Evolutionary conservation across 208 protist species (phyloP), one percentile per base, ranked within the genome.

Genomic region (Novymonas esmeraldas): DNA sequence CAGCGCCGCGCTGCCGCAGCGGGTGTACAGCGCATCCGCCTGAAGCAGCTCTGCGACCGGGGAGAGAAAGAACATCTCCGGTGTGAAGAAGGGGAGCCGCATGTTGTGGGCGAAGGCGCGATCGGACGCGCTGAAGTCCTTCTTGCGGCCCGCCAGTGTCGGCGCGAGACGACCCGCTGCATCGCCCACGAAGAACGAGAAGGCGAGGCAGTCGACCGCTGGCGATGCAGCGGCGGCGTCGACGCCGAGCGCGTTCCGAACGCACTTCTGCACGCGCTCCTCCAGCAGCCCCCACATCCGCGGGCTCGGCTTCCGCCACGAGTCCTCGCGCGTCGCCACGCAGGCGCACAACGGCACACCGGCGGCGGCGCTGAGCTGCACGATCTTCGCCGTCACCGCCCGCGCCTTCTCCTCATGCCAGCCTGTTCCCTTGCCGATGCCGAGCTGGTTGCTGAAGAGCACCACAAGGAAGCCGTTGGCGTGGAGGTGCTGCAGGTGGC

Each of bases 401-500:
- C 79, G 73, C 10, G 86, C 85, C 50, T 90, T 91, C 38, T 73
- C 74, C 7, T 57, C 61, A 56, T 90, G 85, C 82, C 81, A 88
- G 42, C 6, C 45, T 3, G 54, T 48, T 14, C 57, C 57, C 50
- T 82, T 85, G 24, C 72, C 84, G 20, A 98, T 94, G 29, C 91
- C 93, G 50, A 75, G 69, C 79, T 99, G 96, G 57, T 98, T 99
- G 31, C 91, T 97, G 64, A 98, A 85, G 18, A 99, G 76, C 2
- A 95, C 87, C 2, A 98, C 41, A 39, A 95, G 68, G 48, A 91
- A 95, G 3, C 92, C 91, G 29, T 74, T 54, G 16, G 82, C 49
- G 55, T 88, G 56, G 11, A 94, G 64, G 14, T 76, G 38, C 20
- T 64, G 79, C 10, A 98, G 65, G 57, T 81, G 60, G 1, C 33